These are phyloP conservation scores for Solanum gandarillasii DNA, from an alignment of 257 asterid genomes.

Conservation along the genomic window DNA sequence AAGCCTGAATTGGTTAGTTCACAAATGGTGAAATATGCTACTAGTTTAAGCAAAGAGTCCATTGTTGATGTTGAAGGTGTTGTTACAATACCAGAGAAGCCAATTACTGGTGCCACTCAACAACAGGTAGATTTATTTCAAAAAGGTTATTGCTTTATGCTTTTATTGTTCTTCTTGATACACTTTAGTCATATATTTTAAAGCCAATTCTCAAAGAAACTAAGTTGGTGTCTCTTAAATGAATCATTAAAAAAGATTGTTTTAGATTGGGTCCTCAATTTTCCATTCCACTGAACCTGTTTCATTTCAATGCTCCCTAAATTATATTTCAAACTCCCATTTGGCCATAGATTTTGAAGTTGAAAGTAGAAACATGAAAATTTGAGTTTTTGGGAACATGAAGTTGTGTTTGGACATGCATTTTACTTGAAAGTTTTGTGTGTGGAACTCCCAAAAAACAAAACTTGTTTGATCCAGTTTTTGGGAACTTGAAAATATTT, in stretches of 20 bases:
- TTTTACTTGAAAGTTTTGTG: neutral
- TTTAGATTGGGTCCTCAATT: neutral
- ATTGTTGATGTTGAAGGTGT: constrained; percentile 66
- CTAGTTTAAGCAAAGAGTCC: constrained; percentile 55
- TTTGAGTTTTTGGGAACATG: neutral
- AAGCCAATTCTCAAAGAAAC: neutral
- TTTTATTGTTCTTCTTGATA: neutral
- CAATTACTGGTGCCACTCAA: constrained; percentile 72
- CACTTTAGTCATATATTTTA: neutral
- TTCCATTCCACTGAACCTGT: neutral
- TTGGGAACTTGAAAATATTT: neutral
- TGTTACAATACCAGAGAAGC: constrained; percentile 45
- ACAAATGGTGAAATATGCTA: constrained; percentile 77
- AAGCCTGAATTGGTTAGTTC: constrained; percentile 51
- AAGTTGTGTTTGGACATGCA: neutral
- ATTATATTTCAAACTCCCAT: neutral
- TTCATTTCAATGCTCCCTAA: neutral
- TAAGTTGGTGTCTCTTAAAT: neutral
- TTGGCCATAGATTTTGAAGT: neutral
- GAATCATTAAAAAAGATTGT: neutral
- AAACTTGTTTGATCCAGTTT: neutral
- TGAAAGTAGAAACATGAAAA: neutral
- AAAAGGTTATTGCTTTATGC: neutral
- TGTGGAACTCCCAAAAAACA: neutral
- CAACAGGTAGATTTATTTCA: constrained; percentile 50